Evolutionary conservation across 73 alveolate genomes (phyloP), one percentile per base, ranked within the genome.

Genomic region (Blepharisma japonicum): DNA sequence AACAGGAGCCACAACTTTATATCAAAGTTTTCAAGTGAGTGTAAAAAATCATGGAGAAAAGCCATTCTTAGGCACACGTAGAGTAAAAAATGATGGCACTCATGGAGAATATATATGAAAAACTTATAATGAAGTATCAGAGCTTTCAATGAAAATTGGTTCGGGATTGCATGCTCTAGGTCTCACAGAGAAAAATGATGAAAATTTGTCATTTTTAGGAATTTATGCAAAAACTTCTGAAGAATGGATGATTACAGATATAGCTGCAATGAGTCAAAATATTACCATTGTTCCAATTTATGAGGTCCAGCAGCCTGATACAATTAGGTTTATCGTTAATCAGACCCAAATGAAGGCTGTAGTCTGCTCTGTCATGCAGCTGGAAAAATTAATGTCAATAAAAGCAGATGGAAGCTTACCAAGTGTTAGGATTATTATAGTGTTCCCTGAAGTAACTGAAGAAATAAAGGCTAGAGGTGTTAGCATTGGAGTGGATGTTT

Each of bases 191-290:
- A 83, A 72, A 25, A 81, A 78, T 45, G 87, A 81, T 47, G 89
- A 79, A 25, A 68, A 68, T 68, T 78, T 56, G 81, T 81, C 83
- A 45, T 85, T 89, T 82, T 20, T 89, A 2, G 98, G 98, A 7
- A 86, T 92, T 20, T 86, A 81, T 77, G 66, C 95, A 9, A 82
- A 78, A 70, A 93, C 91, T 77, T 78, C 96, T 54, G 92, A 90
- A 74, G 98, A 93, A 79, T 93, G 98, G 98, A 88, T 87, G 48
- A 68, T 88, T 20, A 54, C 87, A 6, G 89, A 91, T 77, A 27
- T 93, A 38, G 98, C 97, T 0, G 49, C 86, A 25, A 76, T 77
- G 70, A 55, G 74, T 54, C 56, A 70, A 67, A 55, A 79, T 7
- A 81, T 91, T 7, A 82, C 92, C 1, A 61, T 82, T 6, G 96